These are phyloP conservation scores for Dorcoceras hygrometricum DNA, from an alignment of 257 asterid genomes.

Conservation along the genomic window DNA sequence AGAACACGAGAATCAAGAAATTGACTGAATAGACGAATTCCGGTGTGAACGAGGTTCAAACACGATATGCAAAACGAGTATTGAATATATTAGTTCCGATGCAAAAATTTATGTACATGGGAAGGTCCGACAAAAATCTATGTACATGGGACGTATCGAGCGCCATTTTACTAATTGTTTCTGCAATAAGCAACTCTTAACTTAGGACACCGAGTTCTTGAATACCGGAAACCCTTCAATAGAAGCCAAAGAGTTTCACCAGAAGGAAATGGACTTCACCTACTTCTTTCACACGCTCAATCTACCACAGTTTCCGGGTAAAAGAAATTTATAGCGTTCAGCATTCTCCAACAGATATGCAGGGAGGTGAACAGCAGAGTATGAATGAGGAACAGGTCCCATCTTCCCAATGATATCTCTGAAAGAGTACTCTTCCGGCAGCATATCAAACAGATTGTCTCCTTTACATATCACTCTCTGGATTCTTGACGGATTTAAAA, in stretches of 20 bases:
- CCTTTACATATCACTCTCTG: slow-evolving; percentile 77
- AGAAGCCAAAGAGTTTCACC: slow-evolving; percentile 44
- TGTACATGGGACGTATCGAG: slow-evolving; percentile 4
- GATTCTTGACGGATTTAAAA: slow-evolving; percentile 62
- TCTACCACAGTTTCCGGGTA: slow-evolving; percentile 80
- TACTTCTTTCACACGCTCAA: slow-evolving; percentile 49
- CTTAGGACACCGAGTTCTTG: slow-evolving; percentile 24
- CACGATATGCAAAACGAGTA: neutral
- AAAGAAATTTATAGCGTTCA: slow-evolving; percentile 51
- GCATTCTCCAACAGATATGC: slow-evolving; percentile 76
- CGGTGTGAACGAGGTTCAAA: neutral
- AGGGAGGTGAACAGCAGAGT: slow-evolving; percentile 80
- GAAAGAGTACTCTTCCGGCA: slow-evolving; percentile 81
- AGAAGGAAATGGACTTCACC: slow-evolving; percentile 18
- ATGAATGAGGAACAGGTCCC: slow-evolving; percentile 80
- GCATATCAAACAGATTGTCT: slow-evolving; percentile 74
- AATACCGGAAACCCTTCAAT: slow-evolving; percentile 33
- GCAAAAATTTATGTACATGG: neutral
- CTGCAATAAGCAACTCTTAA: slow-evolving; percentile 22
- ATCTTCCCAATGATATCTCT: slow-evolving; percentile 76
- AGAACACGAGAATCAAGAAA: too few species aligned
- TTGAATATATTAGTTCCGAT: neutral
- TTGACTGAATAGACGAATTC: neutral
- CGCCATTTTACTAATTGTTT: slow-evolving; percentile 16
- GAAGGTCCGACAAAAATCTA: neutral